Evolutionary conservation across 495 filamentous ascomycete genomes (phyloP), one percentile per base, ranked within the genome.

Genomic region (Pseudomonodictys pantanalensis): DNA sequence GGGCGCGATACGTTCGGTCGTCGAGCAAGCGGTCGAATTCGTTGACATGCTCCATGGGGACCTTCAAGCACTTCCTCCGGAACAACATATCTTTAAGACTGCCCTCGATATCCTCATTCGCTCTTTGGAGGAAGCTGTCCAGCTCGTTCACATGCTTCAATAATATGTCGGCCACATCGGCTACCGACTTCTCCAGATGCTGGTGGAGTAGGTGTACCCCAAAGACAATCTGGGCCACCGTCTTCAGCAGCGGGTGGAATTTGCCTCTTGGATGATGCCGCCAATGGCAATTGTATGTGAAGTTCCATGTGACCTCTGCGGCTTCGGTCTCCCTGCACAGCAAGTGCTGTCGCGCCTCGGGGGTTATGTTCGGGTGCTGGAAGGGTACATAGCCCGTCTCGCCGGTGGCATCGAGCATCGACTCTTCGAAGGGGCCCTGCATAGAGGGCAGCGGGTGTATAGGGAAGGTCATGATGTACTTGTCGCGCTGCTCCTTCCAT

Each of bases 391-490:
- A 58, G 24, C 69, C 74, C 15, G 72, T 73, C 22, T 76, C 68
- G 10, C 75, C 71, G 9, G 83, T 81, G 18, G 87, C 84, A 66
- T 96, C 91, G 24, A 81, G 61, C 51, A 98, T 86, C 2, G 91
- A 96, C 73, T 98, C 93, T 68, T 92, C 88, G 68, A 97, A 97
- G 45, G 93, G 89, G 46, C 83, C 88, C 68, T 97, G 93, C 79
- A 98, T 88, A 48, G 83, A 82, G 15, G 84, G 73, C 53, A 98
- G 87, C 1, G 93, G 93, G 72, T 95, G 90, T 17, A 77, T 69
- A 8, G 88, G 87, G 11, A 70, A 56, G 12, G 62, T 64, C 35
- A 65, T 61, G 48, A 59, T 64, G 49, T 41, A 55, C 42, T 55
- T 46, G 55, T 59, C 61, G 47, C 55, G 61, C 32, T 62, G 50